phyloP scores from a whole-genome alignment of 164 flowering plant species.

The Vitis rupestris region DNA sequence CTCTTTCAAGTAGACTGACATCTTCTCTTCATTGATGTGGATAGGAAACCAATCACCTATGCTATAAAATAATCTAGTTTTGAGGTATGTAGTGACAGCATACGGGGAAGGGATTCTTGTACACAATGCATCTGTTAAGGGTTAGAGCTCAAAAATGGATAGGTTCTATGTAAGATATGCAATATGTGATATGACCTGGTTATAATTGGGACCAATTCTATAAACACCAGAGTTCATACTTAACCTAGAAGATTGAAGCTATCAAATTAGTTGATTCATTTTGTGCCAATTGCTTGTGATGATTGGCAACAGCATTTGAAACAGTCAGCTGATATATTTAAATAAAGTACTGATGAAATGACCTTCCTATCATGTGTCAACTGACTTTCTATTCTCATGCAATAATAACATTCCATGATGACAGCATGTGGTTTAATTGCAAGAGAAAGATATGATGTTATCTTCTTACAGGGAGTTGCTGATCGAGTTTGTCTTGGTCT shows the following conservation, averaged over 20 bases:
- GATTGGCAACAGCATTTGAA: too few relatives aligned
- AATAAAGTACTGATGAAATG: too few relatives aligned
- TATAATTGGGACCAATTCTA: neutral
- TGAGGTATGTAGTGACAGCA: too few relatives aligned
- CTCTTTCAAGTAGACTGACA: too few relatives aligned
- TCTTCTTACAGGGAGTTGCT: conserved; percentile 69
- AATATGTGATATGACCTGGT: neutral
- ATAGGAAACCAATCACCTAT: too few relatives aligned
- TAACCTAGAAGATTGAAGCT: neutral
- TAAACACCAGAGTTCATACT: neutral
- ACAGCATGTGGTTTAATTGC: neutral
- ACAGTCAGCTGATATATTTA: too few relatives aligned
- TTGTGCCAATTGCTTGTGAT: too few relatives aligned
- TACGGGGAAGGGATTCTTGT: neutral
- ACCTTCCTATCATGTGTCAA: too few relatives aligned
- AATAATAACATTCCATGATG: too few relatives aligned
- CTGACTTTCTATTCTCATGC: too few relatives aligned
- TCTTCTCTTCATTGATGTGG: too few relatives aligned
- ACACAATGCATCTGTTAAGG: neutral
- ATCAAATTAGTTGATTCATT: neutral
- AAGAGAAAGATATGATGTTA: neutral
- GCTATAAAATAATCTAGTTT: too few relatives aligned
- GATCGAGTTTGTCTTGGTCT: conserved; percentile 94
- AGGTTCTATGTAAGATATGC: neutral
- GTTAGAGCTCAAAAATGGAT: neutral